Conservation (phyloP, 306 rosid genomes). For the Gillenia trifoliata region DNA sequence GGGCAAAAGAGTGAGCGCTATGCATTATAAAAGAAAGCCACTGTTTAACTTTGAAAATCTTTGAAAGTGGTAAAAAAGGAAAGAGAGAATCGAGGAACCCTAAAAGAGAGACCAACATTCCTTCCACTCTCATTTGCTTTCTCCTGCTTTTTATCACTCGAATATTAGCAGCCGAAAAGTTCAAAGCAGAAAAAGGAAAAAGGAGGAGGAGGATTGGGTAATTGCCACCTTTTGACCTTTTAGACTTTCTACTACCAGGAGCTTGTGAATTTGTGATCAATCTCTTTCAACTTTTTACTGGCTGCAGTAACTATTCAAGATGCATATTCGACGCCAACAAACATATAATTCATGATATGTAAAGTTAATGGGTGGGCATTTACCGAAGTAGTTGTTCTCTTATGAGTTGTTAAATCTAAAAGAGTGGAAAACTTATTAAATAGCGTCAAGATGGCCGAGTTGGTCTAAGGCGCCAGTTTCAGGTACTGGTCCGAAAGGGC, state of each 20-base stretch:
- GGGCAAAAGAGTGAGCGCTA: neutral
- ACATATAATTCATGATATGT: neutral
- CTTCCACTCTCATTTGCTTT: slow-evolving; percentile 10
- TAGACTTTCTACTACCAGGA: neutral
- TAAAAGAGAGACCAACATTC: slow-evolving; percentile 25
- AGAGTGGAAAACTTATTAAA: fast-evolving
- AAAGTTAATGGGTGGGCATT: neutral
- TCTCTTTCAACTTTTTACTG: neutral
- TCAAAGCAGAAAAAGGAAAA: neutral
- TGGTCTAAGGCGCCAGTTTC: slow-evolving; percentile 71
- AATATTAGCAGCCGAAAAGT: slow-evolving; percentile 21
- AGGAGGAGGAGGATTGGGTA: neutral
- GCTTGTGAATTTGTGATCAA: neutral
- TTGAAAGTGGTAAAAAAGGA: neutral
- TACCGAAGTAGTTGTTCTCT: neutral
- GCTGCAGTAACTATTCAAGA: neutral
- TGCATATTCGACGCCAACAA: neutral
- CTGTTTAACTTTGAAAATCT: neutral
- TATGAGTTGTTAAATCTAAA: neutral
- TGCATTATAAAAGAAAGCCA: slow-evolving; percentile 8
- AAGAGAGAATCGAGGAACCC: neutral
- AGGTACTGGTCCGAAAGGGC: slow-evolving; percentile 72
- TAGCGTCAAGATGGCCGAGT: slow-evolving; percentile 53
- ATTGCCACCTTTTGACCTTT: neutral
- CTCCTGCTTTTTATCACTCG: slow-evolving; percentile 10